Evolutionary conservation across 805 yeast genomes (phyloP).

Genomic region (Barnettozyma pratensis): DNA sequence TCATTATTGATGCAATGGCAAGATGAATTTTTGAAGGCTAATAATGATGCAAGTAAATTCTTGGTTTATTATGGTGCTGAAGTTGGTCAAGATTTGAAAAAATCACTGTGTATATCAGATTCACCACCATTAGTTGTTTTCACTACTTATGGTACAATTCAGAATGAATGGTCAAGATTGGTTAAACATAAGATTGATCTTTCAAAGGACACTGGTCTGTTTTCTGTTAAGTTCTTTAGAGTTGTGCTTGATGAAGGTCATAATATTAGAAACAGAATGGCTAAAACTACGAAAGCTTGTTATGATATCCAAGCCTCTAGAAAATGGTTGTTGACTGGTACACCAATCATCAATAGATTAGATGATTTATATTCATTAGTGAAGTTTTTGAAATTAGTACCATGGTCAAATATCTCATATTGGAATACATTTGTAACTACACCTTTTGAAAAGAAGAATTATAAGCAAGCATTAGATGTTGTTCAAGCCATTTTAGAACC

Average conservation of each 20-base stretch:
- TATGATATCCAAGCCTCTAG: slow-evolving; percentile 58
- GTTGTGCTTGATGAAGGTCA: slow-evolving; percentile 89
- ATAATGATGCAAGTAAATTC: slow-evolving; percentile 40
- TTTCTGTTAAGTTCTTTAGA: slow-evolving; percentile 68
- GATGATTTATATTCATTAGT: slow-evolving; percentile 83
- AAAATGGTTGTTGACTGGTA: slow-evolving; percentile 87
- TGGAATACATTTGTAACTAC: slow-evolving; percentile 84
- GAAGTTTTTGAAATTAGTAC: slow-evolving; percentile 71
- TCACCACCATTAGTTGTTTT: slow-evolving; percentile 64
- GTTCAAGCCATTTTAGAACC: slow-evolving; percentile 87
- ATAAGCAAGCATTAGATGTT: slow-evolving; percentile 69
- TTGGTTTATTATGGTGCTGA: slow-evolving; percentile 74
- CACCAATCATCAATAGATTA: slow-evolving; percentile 83
- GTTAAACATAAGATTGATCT: slow-evolving; percentile 15
- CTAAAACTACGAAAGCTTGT: slow-evolving; percentile 77
- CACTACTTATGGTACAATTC: slow-evolving; percentile 86
- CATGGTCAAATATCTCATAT: slow-evolving; percentile 80
- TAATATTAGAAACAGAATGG: slow-evolving; percentile 70
- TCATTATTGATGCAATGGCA: slow-evolving; percentile 91
- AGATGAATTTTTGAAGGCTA: slow-evolving; percentile 62
- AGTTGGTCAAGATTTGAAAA: slow-evolving; percentile 41
- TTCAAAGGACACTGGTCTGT: slow-evolving; percentile 44
- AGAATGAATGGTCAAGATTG: slow-evolving; percentile 61
- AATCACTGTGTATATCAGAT: slow-evolving; percentile 34
- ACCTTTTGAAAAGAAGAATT: slow-evolving; percentile 74